Evolutionary conservation across 129 eudicot species (phyloP), one percentile per base, ranked within the genome.

Genomic region (Deinandra increscens): DNA sequence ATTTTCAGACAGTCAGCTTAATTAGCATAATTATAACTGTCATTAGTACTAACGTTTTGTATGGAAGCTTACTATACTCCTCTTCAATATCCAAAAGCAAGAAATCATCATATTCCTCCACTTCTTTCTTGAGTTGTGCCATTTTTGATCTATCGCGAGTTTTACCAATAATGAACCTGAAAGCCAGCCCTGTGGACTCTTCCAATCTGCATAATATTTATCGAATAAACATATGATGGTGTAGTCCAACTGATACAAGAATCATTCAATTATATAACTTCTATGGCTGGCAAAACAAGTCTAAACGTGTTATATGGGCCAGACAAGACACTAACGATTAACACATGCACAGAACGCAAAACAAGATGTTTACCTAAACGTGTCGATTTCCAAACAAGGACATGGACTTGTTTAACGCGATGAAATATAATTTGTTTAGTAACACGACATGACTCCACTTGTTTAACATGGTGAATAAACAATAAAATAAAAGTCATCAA

Each of bases 31-130:
- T 69, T 38, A 34, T 9, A 33, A 36, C 74, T 71, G 44, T 62
- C 29, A 44, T 59, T 46, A 80, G 80, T 60, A 92, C 98, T 87
- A 81, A 93, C 98, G 97, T 93, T 87, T 93, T 89, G 84, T 89
- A 85, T 19, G 98, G 98, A 79, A 93, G 98, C 91, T 93, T 87
- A 85, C 88, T 87, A 33, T 93, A 93, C 97, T 87, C 89, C 86
- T 93, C 98, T 72, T 86, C 84, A 42, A 93, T 87, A 79, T 93
- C 97, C 65, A 93, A 77, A 42, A 93, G 82, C 51, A 93, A 12
- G 82, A 93, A 93, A 71, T 93, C 98, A 41, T 93, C 95, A 29
- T 83, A 87, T 69, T 83, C 78, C 42, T 86, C 82, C 36, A 93
- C 83, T 77, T 93, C 98, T 82, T 82, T 81, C 75, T 34, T 82